Evolutionary conservation across 306 rosid genomes (phyloP).

Genomic region (Vigna radiata): DNA sequence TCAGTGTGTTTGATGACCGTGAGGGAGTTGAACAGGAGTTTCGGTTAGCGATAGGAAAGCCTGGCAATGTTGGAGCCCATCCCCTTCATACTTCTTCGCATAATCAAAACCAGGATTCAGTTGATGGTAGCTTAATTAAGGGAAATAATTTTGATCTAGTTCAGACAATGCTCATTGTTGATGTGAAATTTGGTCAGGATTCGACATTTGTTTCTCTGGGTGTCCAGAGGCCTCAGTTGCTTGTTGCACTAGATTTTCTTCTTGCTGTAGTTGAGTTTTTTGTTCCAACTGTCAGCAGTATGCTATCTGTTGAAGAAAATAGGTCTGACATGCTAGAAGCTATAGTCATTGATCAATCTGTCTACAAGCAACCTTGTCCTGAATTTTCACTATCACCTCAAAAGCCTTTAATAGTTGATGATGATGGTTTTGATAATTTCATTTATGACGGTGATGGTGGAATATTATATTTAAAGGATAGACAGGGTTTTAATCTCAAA

Average conservation of each 20-base stretch:
- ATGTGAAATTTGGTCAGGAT: constrained; percentile 66
- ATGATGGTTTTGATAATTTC: constrained; percentile 74
- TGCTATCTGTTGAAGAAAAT: constrained; percentile 67
- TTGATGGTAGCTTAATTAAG: constrained; percentile 46
- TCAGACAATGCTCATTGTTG: constrained; percentile 92
- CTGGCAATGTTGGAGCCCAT: constrained; percentile 59
- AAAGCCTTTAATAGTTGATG: constrained; percentile 82
- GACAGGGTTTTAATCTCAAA: constrained; percentile 62
- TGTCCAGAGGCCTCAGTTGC: constrained; percentile 91
- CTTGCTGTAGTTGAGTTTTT: constrained; percentile 94
- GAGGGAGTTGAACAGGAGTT: constrained; percentile 86
- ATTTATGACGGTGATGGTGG: constrained; percentile 95
- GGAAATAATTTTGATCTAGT: constrained; percentile 54
- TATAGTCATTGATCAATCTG: constrained; percentile 63
- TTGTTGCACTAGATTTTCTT: constrained; percentile 94
- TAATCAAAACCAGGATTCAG: constrained; percentile 50
- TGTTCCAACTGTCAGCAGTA: constrained; percentile 77
- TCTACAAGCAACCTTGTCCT: constrained; percentile 72
- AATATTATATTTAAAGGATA: constrained; percentile 65
- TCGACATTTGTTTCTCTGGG: constrained; percentile 73
- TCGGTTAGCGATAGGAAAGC: constrained; percentile 89
- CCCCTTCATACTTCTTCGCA: constrained; percentile 43
- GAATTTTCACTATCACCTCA: constrained; percentile 78
- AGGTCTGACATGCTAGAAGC: constrained; percentile 66
- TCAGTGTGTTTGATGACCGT: constrained; percentile 89